Evolutionary conservation across 2,329 filamentous ascomycete species (phyloP).

Genomic region (Byssothecium circinans): DNA sequence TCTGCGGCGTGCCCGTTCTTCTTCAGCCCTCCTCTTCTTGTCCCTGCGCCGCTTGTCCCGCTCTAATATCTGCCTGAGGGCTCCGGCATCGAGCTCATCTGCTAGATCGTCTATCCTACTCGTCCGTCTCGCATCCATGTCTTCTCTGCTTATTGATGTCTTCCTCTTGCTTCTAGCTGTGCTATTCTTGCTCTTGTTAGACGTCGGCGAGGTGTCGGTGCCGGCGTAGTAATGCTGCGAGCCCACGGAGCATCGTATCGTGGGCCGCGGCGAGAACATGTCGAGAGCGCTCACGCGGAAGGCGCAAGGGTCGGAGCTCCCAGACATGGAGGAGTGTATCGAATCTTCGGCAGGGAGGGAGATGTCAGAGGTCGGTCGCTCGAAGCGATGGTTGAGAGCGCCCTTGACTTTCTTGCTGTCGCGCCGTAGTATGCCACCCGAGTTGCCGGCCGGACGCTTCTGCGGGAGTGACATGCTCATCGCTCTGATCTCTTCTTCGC

Average conservation of each 20-base stretch:
- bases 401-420: slow-evolving; percentile 68
- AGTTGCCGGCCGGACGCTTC: slow-evolving; percentile 62
- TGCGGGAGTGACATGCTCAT: slow-evolving; percentile 73
- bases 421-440: slow-evolving; percentile 62
- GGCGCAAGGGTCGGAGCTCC: slow-evolving; percentile 70
- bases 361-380: slow-evolving; percentile 68
- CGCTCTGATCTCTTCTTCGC: slow-evolving; percentile 85
- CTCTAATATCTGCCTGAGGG: slow-evolving; percentile 86
- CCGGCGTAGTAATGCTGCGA: slow-evolving; percentile 57
- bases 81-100: slow-evolving; percentile 81
- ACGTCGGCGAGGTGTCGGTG: slow-evolving; percentile 37
- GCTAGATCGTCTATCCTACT: slow-evolving; percentile 70
- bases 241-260: slow-evolving; percentile 71
- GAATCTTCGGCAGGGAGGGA: slow-evolving; percentile 76
- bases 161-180: slow-evolving; percentile 53
- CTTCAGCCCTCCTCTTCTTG: slow-evolving; percentile 68
- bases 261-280: slow-evolving; percentile 82
- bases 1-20: slow-evolving; percentile 66
- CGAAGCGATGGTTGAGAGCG: slow-evolving; percentile 58
- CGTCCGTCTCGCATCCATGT: slow-evolving; percentile 58
- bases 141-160: slow-evolving; percentile 50
- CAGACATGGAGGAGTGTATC: slow-evolving; percentile 74
- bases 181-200: slow-evolving; percentile 51
- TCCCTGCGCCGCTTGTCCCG: slow-evolving; percentile 80
- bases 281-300: slow-evolving; percentile 81